phyloP scores from a whole-genome alignment of 139 green algal genomes.

The Diplosphaera chodatii region DNA sequence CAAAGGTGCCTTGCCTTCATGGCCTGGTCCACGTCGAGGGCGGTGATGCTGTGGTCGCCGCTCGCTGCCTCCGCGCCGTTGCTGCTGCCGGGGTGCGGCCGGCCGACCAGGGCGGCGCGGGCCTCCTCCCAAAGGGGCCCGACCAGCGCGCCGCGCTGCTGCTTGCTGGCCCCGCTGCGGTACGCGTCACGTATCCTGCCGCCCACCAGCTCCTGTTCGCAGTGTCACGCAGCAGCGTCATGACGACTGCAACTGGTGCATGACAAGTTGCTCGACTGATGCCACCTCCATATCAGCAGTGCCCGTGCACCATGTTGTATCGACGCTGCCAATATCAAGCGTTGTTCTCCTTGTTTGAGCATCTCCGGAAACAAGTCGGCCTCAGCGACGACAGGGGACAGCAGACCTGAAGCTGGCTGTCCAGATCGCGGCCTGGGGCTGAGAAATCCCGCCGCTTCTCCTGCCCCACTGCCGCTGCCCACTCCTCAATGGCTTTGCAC shows the following conservation, averaged over 20 bases:
- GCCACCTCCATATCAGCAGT: no score
- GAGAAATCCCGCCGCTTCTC: conserved; percentile 54
- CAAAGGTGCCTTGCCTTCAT: not conserved
- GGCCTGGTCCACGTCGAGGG: not conserved
- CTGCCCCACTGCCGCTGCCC: conserved; percentile 64
- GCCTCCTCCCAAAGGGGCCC: conserved; percentile 21
- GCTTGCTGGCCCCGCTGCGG: conserved; percentile 34
- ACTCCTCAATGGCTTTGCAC: conserved; percentile 62
- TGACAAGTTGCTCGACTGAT: no score
- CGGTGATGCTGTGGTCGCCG: not conserved
- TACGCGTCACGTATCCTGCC: conserved; percentile 20
- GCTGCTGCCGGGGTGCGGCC: not conserved
- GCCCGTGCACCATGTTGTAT: no score
- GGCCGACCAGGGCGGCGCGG: conserved; percentile 11
- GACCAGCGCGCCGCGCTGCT: conserved; percentile 30
- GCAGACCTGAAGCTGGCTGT: conserved; percentile 40
- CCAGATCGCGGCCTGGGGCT: conserved; percentile 43
- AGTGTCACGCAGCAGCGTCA: not conserved
- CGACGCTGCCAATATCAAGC: no score
- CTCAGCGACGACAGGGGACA: conserved; percentile 18
- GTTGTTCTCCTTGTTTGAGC: no score
- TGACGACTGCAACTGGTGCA: no score
- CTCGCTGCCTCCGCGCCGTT: not conserved
- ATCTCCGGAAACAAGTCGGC: no score
- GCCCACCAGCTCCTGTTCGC: conserved; percentile 4